These are phyloP conservation scores for Cryptomeria japonica DNA, from an alignment of 75 land plant genomes.

Conservation along the genomic window DNA sequence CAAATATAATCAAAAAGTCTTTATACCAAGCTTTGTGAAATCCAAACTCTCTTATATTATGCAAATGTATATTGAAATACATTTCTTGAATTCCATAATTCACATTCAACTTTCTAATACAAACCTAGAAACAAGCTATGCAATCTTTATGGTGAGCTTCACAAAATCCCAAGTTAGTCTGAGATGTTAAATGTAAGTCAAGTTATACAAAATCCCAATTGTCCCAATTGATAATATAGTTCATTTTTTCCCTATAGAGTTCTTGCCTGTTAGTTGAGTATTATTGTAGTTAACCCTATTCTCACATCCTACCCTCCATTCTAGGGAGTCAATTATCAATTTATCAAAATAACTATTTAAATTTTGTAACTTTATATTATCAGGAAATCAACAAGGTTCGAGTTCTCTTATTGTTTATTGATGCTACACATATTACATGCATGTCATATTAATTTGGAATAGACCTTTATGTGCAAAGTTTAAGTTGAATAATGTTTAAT, in stretches of 20 bases:
- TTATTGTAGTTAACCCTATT: neutral
- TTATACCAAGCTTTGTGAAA: too few species aligned
- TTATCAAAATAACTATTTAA: neutral
- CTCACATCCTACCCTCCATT: conserved; percentile 7
- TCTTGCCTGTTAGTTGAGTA: neutral
- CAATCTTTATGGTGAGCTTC: neutral
- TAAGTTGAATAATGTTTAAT: neutral
- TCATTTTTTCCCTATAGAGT: neutral
- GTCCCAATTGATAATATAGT: too few species aligned
- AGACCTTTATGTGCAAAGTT: neutral
- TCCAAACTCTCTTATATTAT: too few species aligned
- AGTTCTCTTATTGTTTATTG: neutral
- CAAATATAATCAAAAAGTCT: too few species aligned
- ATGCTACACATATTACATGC: neutral
- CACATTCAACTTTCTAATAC: neutral
- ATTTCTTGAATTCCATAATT: neutral
- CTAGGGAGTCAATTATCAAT: neutral
- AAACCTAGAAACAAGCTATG: neutral
- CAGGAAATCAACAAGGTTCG: neutral
- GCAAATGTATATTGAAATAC: neutral
- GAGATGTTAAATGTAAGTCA: neutral
- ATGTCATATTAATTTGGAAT: neutral
- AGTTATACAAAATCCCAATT: too few species aligned
- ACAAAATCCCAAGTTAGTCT: neutral
- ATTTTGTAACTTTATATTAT: neutral